Base-by-base conservation (phyloP, 1,139 yeast species). In the Taphrina populina region DNA sequence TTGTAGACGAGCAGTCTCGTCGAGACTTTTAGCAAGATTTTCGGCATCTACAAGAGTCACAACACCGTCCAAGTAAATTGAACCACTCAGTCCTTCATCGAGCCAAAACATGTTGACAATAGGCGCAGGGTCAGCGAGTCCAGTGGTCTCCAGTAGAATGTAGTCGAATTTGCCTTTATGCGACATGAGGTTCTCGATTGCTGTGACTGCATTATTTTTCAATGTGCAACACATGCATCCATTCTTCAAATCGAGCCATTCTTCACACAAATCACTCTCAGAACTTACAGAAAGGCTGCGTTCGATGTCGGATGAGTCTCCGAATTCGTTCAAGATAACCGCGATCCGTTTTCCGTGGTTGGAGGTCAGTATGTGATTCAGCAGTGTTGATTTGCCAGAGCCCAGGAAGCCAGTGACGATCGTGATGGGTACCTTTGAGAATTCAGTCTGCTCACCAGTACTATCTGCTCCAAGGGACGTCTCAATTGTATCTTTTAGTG, bases 201-300 rank as follows among this genome's bases (percentile, higher is more conserved):
- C 99, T 34, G 83, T 76, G 1, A 92, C 96, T 4, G 98, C 98
- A 58, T 82, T 85, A 67, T 90, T 96, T 67, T 58, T 57, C 27
- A 94, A 95, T 0, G 97, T 86, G 65, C 98, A 92, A 67, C 99
- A 92, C 52, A 94, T 75, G 69, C 99, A 92, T 0, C 98, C 98
- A 67, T 92, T 92, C 1, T 96, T 96, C 27, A 92, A 73, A 69
- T 92, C 98, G 2, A 92, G 74, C 98, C 98, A 94, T 67, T 92
- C 97, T 65, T 88, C 87, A 52, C 86, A 84, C 59, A 76, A 60
- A 20, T 74, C 71, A 15, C 73, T 79, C 15, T 75, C 72, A 62
- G 84, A 86, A 62, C 82, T 77, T 10, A 92, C 83, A 0, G 95
- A 84, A 58, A 92, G 77, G 0, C 95, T 80, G 68, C 84, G 84